Percentiles rank a stretch among this genome's conserved stretches.
Conservation (phyloP, 768 basidiomycete genomes). For the Brasilioporus rufonigricans region DNA sequence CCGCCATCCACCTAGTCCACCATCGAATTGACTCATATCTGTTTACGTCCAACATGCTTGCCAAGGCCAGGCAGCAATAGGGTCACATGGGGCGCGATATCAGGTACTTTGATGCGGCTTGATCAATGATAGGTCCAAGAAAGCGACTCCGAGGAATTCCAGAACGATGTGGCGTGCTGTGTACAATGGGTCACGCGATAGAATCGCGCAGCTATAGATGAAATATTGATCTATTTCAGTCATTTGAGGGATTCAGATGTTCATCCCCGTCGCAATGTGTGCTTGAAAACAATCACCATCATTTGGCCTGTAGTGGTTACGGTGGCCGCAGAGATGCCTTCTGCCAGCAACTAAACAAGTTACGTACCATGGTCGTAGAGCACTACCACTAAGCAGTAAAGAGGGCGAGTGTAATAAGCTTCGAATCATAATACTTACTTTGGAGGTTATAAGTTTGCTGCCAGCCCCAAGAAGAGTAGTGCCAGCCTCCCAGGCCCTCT, state of each 20-base stretch:
- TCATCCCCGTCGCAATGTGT: neutral
- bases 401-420: too few relatives aligned
- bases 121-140: neutral
- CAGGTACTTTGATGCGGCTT: neutral
- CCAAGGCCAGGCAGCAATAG: neutral
- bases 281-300: neutral
- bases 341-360: too few relatives aligned
- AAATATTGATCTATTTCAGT: neutral
- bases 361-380: conserved; percentile 3
- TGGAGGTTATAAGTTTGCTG: neutral
- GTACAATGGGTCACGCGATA: neutral
- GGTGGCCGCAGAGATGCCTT: neutral
- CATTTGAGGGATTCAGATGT: neutral
- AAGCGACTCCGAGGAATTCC: neutral
- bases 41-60: neutral
- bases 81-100: neutral
- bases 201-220: neutral
- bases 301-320: neutral
- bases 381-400: neutral
- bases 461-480: conserved; percentile 7
- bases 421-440: neutral
- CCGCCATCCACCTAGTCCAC: neutral
- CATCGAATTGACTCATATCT: neutral
- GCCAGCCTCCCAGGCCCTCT: neutral
- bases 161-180: neutral